Evolutionary conservation across 352 stramenopile genomes (phyloP), one percentile per base, ranked within the genome.

Genomic region (Pythium coloratum): DNA sequence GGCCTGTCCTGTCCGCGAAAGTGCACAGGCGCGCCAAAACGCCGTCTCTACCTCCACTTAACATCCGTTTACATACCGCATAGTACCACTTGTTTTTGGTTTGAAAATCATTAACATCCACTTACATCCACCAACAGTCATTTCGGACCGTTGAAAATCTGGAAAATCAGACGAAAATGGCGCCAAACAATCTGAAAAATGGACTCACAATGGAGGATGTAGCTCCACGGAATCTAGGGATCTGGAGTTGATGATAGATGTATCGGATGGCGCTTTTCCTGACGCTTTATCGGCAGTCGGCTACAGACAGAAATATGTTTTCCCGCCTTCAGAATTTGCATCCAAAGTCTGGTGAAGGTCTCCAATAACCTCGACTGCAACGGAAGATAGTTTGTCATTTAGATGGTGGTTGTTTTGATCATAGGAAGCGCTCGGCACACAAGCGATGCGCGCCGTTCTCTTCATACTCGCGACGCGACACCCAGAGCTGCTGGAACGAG

Each of bases 401-500:
- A 44, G 10, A 16, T 44, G 36, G 36, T 16, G 6, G 10, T 5
- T 14, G 20, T 24, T 24, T 24, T 24, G 20, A 24, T 53, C 46
- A 91, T 38, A 72, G 73, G 65, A 96, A 94, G 33, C 88, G 86
- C 32, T 92, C 75, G 5, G 78, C 77, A 44, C 81, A 91, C 40
- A 96, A 70, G 18, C 80, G 73, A 38, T 86, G 72, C 13, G 81
- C 82, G 42, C 89, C 89, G 32, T 84, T 69, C 69, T 96, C 89
- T 8, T 96, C 88, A 62, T 84, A 96, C 70, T 96, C 89, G 60
- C 74, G 74, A 66, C 89, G 90, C 26, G 89, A 95, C 65, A 96
- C 77, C 89, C 89, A 96, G 2, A 96, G 72, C 55, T 95, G 88
- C 76, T 96, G 87, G 70, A 96, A 96, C 6, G 88, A 94, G 8